These are phyloP conservation scores for Piloderma croceum DNA, from an alignment of 768 basidiomycete genomes.

Conservation along the genomic window DNA sequence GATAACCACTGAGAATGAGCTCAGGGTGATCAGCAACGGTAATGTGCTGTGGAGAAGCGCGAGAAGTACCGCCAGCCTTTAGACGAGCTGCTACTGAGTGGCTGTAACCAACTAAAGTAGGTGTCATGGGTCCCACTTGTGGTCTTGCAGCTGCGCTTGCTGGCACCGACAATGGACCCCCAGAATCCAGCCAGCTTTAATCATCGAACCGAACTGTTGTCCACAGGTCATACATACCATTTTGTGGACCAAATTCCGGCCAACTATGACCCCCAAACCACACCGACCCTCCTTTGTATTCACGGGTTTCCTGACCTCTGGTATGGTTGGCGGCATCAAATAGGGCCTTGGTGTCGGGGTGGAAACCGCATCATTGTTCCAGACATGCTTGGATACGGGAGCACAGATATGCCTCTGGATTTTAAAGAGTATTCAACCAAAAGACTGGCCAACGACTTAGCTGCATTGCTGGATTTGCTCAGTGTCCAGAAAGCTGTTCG, in stretches of 20 bases:
- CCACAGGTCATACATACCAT: constrained; percentile 62
- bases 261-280: constrained; percentile 33
- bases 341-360: constrained; percentile 57
- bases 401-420: constrained; percentile 54
- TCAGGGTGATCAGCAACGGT: too few relatives aligned
- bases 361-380: constrained; percentile 57
- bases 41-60: too few relatives aligned
- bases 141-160: too few relatives aligned
- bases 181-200: constrained; percentile 40
- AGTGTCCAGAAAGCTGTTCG: constrained; percentile 50
- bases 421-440: constrained; percentile 54
- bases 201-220: constrained; percentile 45
- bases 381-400: constrained; percentile 52
- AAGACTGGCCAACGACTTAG: constrained; percentile 55
- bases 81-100: too few relatives aligned
- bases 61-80: too few relatives aligned
- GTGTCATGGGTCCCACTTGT: too few relatives aligned
- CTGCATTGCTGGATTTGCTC: constrained; percentile 56
- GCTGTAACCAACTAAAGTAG: too few relatives aligned
- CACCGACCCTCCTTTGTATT: constrained; percentile 58
- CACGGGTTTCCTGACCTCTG: constrained; percentile 77
- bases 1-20: too few relatives aligned
- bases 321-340: constrained; percentile 76
- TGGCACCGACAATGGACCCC: constrained; percentile 34
- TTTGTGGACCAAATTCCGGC: constrained; percentile 65